phyloP scores from a whole-genome alignment of 176 grass and related monocot species.

The Zea mays region Zm-B73-REFERENCE-NAM-5.0 NC_050102.1:127145501-127146000 shows the following conservation, averaged over 20 bases:
- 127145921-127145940: background rate
- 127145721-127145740: conserved; percentile 39
- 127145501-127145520: background rate
- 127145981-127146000: conserved; percentile 18
- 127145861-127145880: background rate
- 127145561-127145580: background rate
- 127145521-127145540: background rate
- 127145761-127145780: background rate
- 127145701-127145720: background rate
- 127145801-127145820: background rate
- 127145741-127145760: background rate
- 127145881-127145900: background rate
- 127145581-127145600: background rate
- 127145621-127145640: background rate
- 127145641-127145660: background rate
- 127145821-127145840: background rate
- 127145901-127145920: background rate
- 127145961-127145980: conserved; percentile 20
- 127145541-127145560: background rate
- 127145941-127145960: background rate
- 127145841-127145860: background rate
- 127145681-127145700: background rate
- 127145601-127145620: conserved; percentile 11
- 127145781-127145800: background rate
- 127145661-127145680: conserved; percentile 16